phyloP scores from a whole-genome alignment of 345 rosid genomes.

The Camelina hispida region DNA sequence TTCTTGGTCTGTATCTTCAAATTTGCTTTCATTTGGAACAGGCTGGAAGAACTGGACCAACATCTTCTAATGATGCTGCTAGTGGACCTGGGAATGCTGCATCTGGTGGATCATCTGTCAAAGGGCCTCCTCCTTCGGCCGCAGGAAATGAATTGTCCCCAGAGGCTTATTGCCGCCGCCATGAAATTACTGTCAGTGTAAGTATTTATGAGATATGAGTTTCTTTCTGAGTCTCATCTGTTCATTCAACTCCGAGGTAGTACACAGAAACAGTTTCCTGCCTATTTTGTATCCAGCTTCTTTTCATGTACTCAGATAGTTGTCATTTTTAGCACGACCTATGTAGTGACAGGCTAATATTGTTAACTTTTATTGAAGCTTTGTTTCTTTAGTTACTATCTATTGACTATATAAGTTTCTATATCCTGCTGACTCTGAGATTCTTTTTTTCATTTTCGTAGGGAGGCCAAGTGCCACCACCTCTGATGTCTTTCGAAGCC shows the following conservation, averaged over 20 bases:
- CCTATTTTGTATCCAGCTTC: background rate
- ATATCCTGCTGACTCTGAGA: background rate
- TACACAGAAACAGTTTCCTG: background rate
- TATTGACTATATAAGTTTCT: background rate
- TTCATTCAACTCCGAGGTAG: background rate
- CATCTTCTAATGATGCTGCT: constrained; percentile 40
- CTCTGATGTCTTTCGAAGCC: constrained; percentile 74
- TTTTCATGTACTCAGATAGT: background rate
- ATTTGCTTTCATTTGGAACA: constrained; percentile 23
- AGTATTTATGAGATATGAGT: constrained; percentile 42
- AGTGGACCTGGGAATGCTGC: constrained; percentile 50
- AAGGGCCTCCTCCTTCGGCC: constrained; percentile 48
- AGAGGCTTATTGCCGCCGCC: constrained; percentile 77
- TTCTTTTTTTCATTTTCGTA: constrained; percentile 30
- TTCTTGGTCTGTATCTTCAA: background rate
- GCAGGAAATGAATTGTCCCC: constrained; percentile 57
- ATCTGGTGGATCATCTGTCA: constrained; percentile 47
- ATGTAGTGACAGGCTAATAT: background rate
- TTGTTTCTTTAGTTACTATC: background rate
- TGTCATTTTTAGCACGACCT: background rate
- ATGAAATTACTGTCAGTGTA: constrained; percentile 82
- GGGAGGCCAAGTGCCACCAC: constrained; percentile 86
- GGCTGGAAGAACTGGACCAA: constrained; percentile 25
- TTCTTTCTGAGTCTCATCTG: constrained; percentile 5
- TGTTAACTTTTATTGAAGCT: background rate